These are phyloP conservation scores for Kandelia obovata DNA, from an alignment of 345 rosid genomes.

Conservation along the genomic window DNA sequence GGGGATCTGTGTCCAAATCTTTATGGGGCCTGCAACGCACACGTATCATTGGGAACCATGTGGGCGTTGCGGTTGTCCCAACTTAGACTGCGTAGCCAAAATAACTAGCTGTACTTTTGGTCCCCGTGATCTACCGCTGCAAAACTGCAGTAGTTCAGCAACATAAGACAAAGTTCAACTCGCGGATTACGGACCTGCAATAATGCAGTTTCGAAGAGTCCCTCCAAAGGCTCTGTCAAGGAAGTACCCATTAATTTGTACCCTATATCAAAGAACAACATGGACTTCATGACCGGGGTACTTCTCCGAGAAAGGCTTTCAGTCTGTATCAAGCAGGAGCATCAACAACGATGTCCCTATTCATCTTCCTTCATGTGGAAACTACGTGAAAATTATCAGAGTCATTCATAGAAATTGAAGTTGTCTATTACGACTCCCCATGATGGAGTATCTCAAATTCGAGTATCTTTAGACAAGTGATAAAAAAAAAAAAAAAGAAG, in stretches of 20 bases:
- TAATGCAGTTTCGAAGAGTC: constrained; percentile 1
- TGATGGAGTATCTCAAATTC: too few relatives aligned
- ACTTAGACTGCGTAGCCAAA: not conserved
- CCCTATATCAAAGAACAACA: constrained; percentile 11
- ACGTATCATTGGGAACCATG: not conserved
- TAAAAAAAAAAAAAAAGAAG: too few relatives aligned
- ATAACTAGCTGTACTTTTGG: constrained; percentile 3
- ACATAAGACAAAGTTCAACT: constrained; percentile 10
- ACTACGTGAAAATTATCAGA: too few relatives aligned
- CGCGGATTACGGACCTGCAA: constrained; percentile 14
- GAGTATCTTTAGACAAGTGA: too few relatives aligned
- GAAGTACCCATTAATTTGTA: not conserved
- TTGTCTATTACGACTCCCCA: too few relatives aligned
- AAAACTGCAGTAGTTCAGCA: not conserved
- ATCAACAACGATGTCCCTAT: too few relatives aligned
- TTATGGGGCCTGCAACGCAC: not conserved
- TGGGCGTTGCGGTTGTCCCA: constrained; percentile 1
- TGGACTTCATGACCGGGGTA: not conserved
- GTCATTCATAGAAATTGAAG: too few relatives aligned
- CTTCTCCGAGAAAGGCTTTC: not conserved
- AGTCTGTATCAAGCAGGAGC: too few relatives aligned
- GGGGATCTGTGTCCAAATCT: too few relatives aligned
- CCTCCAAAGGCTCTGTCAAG: not conserved
- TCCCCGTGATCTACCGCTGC: constrained; percentile 14
- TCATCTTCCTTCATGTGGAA: too few relatives aligned